Conservation (phyloP, 768 basidiomycete species). For the Boletus sp. region DNA sequence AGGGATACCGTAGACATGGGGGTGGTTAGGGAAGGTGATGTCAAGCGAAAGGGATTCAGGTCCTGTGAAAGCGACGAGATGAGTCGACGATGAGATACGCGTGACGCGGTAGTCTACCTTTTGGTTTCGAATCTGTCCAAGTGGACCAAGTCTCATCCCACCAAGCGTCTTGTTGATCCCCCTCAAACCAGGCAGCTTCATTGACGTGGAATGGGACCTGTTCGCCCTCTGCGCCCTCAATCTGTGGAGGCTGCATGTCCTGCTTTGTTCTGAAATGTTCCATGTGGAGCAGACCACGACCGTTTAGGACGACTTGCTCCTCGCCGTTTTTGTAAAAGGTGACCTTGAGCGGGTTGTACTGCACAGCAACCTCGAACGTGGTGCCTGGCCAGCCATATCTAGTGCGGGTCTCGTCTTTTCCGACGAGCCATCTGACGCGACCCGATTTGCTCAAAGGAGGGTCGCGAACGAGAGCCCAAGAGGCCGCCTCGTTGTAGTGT, state of each 20-base stretch:
- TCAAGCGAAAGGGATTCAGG: constrained; percentile 94
- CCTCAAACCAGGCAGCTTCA: constrained; percentile 81
- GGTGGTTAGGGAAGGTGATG: constrained; percentile 88
- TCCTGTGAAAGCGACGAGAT: constrained; percentile 49
- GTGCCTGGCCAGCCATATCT: constrained; percentile 63
- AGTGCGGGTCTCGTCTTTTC: constrained; percentile 62
- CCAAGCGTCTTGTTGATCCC: constrained; percentile 74
- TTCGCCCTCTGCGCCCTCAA: constrained; percentile 39
- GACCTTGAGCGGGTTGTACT: constrained; percentile 75
- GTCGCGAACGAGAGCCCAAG: constrained; percentile 81
- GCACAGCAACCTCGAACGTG: constrained; percentile 63
- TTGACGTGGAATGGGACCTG: constrained; percentile 58
- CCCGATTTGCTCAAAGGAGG: constrained; percentile 53
- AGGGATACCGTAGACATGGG: constrained; percentile 92
- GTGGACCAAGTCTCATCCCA: constrained; percentile 89
- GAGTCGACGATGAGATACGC: not conserved
- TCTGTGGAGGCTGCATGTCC: constrained; percentile 41
- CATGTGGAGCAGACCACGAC: constrained; percentile 90
- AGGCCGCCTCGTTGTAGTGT: constrained; percentile 88
- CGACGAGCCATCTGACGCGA: constrained; percentile 60
- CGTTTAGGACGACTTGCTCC: constrained; percentile 88
- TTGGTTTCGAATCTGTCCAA: constrained; percentile 94
- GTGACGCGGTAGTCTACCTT: constrained; percentile 53
- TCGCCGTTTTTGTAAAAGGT: constrained; percentile 70
- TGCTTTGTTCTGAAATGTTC: constrained; percentile 87